Percentiles rank a stretch among this genome's conserved stretches.
These are phyloP conservation scores for Cutaneotrichosporon sp. DNA, from an alignment of 1,284 basidiomycete genomes.

Conservation along the genomic window DNA sequence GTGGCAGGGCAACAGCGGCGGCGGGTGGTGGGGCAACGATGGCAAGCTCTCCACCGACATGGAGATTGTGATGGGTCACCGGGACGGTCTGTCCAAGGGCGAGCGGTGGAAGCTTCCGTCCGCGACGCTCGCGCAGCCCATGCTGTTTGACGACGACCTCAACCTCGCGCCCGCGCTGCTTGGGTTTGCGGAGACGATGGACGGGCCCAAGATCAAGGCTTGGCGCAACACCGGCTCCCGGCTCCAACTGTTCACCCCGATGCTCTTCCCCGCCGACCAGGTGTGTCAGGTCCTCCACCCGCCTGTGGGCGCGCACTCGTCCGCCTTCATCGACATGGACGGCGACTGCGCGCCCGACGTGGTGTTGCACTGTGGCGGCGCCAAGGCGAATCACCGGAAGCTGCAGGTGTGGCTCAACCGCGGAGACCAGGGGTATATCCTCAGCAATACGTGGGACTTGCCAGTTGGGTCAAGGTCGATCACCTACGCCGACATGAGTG, in stretches of 20 bases:
- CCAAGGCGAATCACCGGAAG: slow-evolving; percentile 11
- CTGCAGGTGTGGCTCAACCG: slow-evolving; percentile 42
- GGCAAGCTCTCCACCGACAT: slow-evolving; percentile 60
- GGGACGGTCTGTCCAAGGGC: slow-evolving; percentile 61
- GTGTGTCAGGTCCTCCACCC: slow-evolving; percentile 68
- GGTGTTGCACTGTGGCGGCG: slow-evolving; percentile 76
- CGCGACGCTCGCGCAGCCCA: slow-evolving; percentile 63
- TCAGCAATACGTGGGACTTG: slow-evolving; percentile 68
- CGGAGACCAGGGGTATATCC: slow-evolving; percentile 70
- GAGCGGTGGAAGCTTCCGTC: slow-evolving; percentile 31
- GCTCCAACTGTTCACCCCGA: slow-evolving; percentile 18
- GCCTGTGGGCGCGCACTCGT: slow-evolving; percentile 71
- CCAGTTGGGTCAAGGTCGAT: slow-evolving; percentile 78
- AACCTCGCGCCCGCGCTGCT: slow-evolving; percentile 87
- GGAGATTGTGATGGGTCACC: slow-evolving; percentile 64
- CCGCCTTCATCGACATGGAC: slow-evolving; percentile 91
- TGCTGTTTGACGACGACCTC: slow-evolving; percentile 81
- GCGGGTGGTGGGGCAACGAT: slow-evolving; percentile 52
- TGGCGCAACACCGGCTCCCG: slow-evolving; percentile 29
- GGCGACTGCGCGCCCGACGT: slow-evolving; percentile 87
- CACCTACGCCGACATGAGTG: slow-evolving; percentile 90
- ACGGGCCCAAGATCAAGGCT: slow-evolving; percentile 16
- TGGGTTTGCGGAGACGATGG: slow-evolving; percentile 58
- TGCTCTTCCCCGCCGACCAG: slow-evolving; percentile 16
- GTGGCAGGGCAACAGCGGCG: slow-evolving; percentile 58